These are phyloP conservation scores for Neoboletus brunneissimus DNA, from an alignment of 768 basidiomycete species.

Conservation along the genomic window DNA sequence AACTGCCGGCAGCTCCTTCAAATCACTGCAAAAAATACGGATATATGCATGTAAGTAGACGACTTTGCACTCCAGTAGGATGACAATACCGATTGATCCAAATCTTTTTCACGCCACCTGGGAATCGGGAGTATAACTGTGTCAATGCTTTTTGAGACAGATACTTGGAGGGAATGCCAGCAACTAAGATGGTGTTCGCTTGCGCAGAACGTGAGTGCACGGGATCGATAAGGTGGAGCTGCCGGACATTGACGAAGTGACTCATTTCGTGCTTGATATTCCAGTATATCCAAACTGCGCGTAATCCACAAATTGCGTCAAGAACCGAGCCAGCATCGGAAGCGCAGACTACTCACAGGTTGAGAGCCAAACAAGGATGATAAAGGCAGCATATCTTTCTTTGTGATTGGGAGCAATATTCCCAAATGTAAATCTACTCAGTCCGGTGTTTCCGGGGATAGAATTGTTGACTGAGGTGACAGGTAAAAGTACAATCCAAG, in stretches of 20 bases:
- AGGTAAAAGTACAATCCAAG: constrained; percentile 85
- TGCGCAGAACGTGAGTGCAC: constrained; percentile 75
- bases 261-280: constrained; percentile 78
- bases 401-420: constrained; percentile 57
- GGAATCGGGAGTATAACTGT: constrained; percentile 74
- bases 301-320: background rate
- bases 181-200: constrained; percentile 87
- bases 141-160: constrained; percentile 67
- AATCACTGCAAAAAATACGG: constrained; percentile 45
- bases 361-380: constrained; percentile 73
- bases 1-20: constrained; percentile 82
- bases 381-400: constrained; percentile 70
- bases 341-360: constrained; percentile 54
- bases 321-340: background rate
- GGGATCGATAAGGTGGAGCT: constrained; percentile 74
- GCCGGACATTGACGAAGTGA: constrained; percentile 76
- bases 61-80: background rate
- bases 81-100: constrained; percentile 83
- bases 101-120: constrained; percentile 84
- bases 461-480: constrained; percentile 56
- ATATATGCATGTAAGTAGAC: background rate
- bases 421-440: constrained; percentile 78
- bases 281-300: constrained; percentile 78
- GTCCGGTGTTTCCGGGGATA: constrained; percentile 45
- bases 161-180: constrained; percentile 79